Percentiles rank a stretch among this genome's conserved stretches.
Evolutionary conservation across 2,329 filamentous ascomycete genomes (phyloP).

Genomic region (Teratosphaeria pseudoeucalypti): DNA sequence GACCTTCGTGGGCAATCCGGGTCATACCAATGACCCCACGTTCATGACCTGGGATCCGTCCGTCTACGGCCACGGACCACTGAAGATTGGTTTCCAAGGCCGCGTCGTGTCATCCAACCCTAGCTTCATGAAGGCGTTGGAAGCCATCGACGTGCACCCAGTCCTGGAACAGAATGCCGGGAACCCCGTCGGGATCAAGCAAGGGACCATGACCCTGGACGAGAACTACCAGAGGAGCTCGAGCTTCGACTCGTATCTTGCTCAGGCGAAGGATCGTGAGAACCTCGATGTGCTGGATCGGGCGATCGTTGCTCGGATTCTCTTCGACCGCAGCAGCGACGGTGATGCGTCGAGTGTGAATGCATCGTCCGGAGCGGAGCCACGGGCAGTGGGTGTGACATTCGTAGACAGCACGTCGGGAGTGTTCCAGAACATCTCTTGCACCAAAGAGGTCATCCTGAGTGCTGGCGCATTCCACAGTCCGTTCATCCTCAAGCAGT

Average conservation of each 20-base stretch:
- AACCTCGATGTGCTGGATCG: conserved; percentile 25
- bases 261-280: conserved; percentile 15
- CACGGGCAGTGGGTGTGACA: conserved; percentile 4
- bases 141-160: conserved; percentile 13
- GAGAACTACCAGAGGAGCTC: not conserved
- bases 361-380: conserved; percentile 14
- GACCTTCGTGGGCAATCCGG: not conserved
- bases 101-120: conserved; percentile 6
- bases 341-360: conserved; percentile 11
- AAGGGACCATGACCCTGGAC: not conserved
- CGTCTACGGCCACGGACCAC: conserved; percentile 10
- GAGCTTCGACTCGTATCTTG: conserved; percentile 23
- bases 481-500: conserved; percentile 28
- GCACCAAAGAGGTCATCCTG: conserved; percentile 31
- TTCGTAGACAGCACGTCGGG: not conserved
- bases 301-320: conserved; percentile 17
- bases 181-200: not conserved
- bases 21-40: not conserved
- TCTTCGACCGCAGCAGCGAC: conserved; percentile 12
- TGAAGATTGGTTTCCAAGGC: conserved; percentile 10
- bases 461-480: conserved; percentile 34
- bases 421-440: not conserved
- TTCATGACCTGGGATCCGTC: not conserved
- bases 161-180: not conserved
- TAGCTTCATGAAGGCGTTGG: conserved; percentile 10